A percentile compares a stretch with the other conserved stretches of the same genome.
Evolutionary conservation across 345 rosid species (phyloP).

Genomic region (Turritis glabra): DNA sequence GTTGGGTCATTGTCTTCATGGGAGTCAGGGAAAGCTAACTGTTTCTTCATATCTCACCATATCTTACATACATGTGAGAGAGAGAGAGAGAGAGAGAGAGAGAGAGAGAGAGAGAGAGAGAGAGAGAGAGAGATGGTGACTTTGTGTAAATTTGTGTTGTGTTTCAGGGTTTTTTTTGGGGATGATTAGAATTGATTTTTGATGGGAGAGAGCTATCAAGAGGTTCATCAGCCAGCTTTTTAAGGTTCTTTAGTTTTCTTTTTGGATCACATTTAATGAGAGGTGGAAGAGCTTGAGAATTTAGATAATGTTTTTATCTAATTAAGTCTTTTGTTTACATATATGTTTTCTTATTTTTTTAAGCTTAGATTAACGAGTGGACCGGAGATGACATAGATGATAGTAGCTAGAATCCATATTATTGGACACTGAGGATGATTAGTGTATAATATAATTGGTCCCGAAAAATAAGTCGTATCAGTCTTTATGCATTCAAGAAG

Average conservation of each 20-base stretch:
- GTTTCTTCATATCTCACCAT: conserved; percentile 56
- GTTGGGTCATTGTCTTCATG: conserved; percentile 64
- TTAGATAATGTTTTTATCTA: conserved; percentile 26
- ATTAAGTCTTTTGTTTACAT: conserved; percentile 8
- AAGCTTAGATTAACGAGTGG: conserved; percentile 27
- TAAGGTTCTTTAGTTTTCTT: conserved; percentile 38
- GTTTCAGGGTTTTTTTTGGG: background rate
- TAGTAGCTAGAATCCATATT: conserved; percentile 16
- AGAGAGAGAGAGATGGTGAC: conserved; percentile 26
- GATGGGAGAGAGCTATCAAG: conserved; percentile 17
- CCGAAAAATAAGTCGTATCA: background rate
- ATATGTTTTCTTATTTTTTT: background rate
- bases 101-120: background rate
- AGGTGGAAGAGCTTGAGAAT: conserved; percentile 31
- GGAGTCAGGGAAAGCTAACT: conserved; percentile 66
- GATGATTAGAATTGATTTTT: conserved; percentile 13
- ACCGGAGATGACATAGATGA: conserved; percentile 16
- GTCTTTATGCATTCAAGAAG: conserved; percentile 32
- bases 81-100: background rate
- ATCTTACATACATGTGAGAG: conserved; percentile 32
- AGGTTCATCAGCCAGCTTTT: conserved; percentile 22
- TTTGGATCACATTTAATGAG: conserved; percentile 31
- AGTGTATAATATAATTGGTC: conserved; percentile 24
- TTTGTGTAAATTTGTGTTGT: conserved; percentile 23
- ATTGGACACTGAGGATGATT: conserved; percentile 10